Evolutionary conservation across 805 yeast species (phyloP), one percentile per base, ranked within the genome.

Genomic region (Yamadazyma olivae): DNA sequence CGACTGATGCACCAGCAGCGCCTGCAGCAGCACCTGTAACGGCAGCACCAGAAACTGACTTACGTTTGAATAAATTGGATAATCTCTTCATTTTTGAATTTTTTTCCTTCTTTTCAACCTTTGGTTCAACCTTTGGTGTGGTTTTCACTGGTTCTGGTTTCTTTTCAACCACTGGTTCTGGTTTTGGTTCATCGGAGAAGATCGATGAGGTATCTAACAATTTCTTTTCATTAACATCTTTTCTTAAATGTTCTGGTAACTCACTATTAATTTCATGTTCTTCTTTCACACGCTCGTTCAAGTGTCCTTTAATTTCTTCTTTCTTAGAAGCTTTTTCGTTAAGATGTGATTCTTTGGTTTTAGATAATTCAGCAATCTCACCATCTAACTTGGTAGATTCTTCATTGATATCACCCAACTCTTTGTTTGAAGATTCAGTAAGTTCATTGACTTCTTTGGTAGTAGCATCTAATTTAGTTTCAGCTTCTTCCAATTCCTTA

Each of bases 181-280:
- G 31, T 26, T 36, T 38, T n/a, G 40, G 36, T 17, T 38, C 44
- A 12, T 47, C 61, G 1, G 67, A 51, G 40, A 67, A 67, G 14
- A 67, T 49, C 1, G 71, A 64, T 4, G 64, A 56, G 14, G 67
- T 60, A 43, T 67, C 74, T 23, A 56, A 54, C 24, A 66, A 49
- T 40, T 56, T 55, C 30, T 45, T 41, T 41, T 67, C 72, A 40
- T 64, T 56, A 10, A 67, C 46, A 4, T 56, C 55, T 13, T 39
- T 53, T 40, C 60, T 65, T 49, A 76, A 59, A 54, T 76, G 82
- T 33, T 71, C 77, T 9, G 82, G 82, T 42, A 73, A 65, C 38
- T 64, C 71, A 10, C 45, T 51, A 46, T 75, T 74, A 47, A 76
- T 71, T 36, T 61, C 64, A 48, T 64, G 70, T 46, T 70, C 76